Conservation (phyloP, 306 rosid species). For the Lithocarpus polystachyus region DNA sequence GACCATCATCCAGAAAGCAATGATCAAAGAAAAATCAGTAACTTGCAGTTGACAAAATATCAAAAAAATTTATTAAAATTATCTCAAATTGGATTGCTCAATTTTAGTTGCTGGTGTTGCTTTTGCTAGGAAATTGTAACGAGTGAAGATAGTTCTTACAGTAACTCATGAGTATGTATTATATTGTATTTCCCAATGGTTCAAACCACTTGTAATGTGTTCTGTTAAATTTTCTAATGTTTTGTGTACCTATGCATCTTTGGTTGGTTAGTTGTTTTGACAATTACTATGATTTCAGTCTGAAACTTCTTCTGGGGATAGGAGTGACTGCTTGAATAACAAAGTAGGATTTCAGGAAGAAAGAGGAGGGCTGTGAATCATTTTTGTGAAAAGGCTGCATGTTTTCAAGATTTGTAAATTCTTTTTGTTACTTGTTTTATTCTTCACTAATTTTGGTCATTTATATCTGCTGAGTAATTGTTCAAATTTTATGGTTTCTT, state of each 20-base stretch:
- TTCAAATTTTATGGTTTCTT: not conserved
- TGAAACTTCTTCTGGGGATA: not conserved
- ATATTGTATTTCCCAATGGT: not conserved
- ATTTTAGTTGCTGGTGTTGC: not conserved
- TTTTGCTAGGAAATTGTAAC: not conserved
- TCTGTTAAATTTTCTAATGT: not conserved
- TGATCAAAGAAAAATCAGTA: too few relatives aligned
- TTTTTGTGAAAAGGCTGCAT: not conserved
- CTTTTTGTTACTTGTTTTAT: not conserved
- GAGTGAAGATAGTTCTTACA: not conserved
- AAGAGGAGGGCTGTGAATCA: not conserved
- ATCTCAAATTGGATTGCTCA: too few relatives aligned
- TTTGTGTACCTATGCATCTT: not conserved
- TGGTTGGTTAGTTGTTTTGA: not conserved
- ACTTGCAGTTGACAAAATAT: too few relatives aligned
- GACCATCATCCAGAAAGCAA: not conserved
- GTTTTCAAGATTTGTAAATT: not conserved
- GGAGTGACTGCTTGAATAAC: not conserved
- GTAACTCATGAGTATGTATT: not conserved
- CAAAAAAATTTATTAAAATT: too few relatives aligned
- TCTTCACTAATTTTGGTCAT: not conserved
- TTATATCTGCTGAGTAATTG: not conserved
- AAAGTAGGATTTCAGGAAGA: not conserved
- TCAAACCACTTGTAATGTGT: not conserved
- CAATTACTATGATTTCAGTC: not conserved